A percentile compares a stretch with the other conserved stretches of the same genome.
These are phyloP conservation scores for Vinca minor DNA, from an alignment of 257 asterid species.

Conservation along the genomic window DNA sequence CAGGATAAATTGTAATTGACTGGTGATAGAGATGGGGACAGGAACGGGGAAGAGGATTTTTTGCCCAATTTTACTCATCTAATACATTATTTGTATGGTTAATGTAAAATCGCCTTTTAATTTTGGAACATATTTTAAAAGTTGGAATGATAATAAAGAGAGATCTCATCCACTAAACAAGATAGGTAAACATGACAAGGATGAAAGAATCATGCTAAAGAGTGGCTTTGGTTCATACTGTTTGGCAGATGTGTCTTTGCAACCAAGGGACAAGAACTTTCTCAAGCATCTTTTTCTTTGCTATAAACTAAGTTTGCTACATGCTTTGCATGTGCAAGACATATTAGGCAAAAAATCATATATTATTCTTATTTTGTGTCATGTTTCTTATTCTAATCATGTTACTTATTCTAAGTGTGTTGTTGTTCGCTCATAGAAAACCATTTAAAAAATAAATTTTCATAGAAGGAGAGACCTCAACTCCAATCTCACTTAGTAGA, in stretches of 20 bases:
- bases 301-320: not conserved
- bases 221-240: conserved; percentile 10
- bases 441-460: too few species aligned
- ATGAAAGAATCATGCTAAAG: conserved; percentile 23
- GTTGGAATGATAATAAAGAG: conserved; percentile 12
- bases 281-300: not conserved
- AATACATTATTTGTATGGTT: not conserved
- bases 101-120: too few species aligned
- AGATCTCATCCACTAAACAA: not conserved
- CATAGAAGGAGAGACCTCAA: too few species aligned
- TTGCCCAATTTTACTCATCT: not conserved
- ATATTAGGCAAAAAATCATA: not conserved
- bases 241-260: conserved; percentile 3
- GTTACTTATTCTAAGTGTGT: too few species aligned
- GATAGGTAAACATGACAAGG: conserved; percentile 24
- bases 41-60: too few species aligned
- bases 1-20: too few species aligned
- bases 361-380: too few species aligned
- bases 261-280: conserved; percentile 5
- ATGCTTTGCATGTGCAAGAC: conserved; percentile 17
- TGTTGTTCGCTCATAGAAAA: too few species aligned
- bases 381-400: too few species aligned
- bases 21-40: too few species aligned
- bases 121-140: conserved; percentile 2
- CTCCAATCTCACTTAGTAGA: too few species aligned